Base-by-base conservation (phyloP, 2,329 filamentous ascomycete genomes). In the Sclerotinia trifoliorum region DNA sequence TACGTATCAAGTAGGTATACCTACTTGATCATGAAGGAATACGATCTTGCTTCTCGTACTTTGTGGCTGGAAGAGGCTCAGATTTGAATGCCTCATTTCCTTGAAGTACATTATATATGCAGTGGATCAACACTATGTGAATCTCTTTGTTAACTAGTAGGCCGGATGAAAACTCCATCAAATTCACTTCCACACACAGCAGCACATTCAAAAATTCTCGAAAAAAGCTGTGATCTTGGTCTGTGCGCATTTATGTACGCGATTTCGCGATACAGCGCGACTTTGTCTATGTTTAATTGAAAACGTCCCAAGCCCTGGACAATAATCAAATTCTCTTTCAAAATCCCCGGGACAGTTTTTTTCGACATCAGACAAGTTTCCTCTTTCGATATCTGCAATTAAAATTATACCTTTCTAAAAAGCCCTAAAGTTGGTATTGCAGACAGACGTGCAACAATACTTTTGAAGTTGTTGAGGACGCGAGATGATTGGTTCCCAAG, bases 361-460 rank as follows among this genome's bases (percentile, higher is more conserved):
- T 62, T 39, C 21, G 21, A 62, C 15, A 51, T 62, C 46, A 44
- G 21, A 35, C 7, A 26, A 19, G 10, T 24, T 44, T n/a, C 32
- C 32, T 49, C 29, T 39, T 13, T 51, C 15, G 15, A 51, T 62
- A 24, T 39, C 21, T 39, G 15, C 15, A 13, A 11, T 39, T 26
- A 26, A 26, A 51, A 49, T 26, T 26, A 21, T 51, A 51, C 3
- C 7, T 51, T 24, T 62, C 3, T 21, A 6, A 35, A 49, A 49
- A 35, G 17, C 29, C 44, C 13, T 7, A 24, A 19, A 11, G 8
- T 3, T 51, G 44, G 1, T 5, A 13, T 10, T 15, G 29, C 15
- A 24, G n/a, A 24, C 15, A 63, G 60, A 42, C 21, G 60, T 63
- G 60, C 60, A 39, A 63, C 46, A 63, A 51, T 19, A 63, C 15